Evolutionary conservation across 2,329 filamentous ascomycete species (phyloP).

Genomic region (Aspergillus clavatus): DNA sequence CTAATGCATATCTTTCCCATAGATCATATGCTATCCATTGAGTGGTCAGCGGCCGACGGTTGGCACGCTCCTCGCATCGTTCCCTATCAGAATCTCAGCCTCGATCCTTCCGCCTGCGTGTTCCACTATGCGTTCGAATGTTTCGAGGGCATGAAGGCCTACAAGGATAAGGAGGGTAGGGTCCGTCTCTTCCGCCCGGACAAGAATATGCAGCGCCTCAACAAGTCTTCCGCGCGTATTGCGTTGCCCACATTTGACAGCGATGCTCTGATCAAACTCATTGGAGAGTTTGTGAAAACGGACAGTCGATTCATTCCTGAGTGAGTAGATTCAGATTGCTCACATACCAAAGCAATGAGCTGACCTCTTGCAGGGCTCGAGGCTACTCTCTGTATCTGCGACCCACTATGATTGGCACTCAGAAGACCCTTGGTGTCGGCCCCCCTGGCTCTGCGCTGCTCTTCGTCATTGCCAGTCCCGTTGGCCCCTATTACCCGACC

Average conservation of each 20-base stretch:
- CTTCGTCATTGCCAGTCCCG: conserved; percentile 91
- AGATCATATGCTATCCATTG: conserved; percentile 96
- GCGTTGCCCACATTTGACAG: conserved; percentile 82
- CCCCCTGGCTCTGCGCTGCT: conserved; percentile 88
- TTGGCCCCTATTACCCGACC: conserved; percentile 96
- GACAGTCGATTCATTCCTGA: conserved; percentile 88
- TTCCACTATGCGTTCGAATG: conserved; percentile 98
- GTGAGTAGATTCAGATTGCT: conserved; percentile 38
- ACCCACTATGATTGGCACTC: conserved; percentile 95
- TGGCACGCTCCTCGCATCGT: conserved; percentile 80
- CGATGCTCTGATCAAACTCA: conserved; percentile 70
- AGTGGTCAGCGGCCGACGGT: conserved; percentile 82
- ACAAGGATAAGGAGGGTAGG: conserved; percentile 75
- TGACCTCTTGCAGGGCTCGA: conserved; percentile 42
- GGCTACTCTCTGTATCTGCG: conserved; percentile 95
- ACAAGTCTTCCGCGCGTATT: conserved; percentile 86
- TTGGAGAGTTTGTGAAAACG: conserved; percentile 71
- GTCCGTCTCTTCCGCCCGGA: conserved; percentile 89
- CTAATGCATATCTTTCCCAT: conserved; percentile 19
- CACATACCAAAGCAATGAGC: background rate
- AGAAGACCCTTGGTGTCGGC: conserved; percentile 86
- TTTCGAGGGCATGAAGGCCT: conserved; percentile 99
- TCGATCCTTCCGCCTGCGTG: conserved; percentile 93
- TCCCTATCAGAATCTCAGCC: conserved; percentile 93
- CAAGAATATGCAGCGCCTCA: conserved; percentile 93